Base-by-base conservation (phyloP, 805 yeast genomes). In the Wickerhamomyces chaumierensis region DNA sequence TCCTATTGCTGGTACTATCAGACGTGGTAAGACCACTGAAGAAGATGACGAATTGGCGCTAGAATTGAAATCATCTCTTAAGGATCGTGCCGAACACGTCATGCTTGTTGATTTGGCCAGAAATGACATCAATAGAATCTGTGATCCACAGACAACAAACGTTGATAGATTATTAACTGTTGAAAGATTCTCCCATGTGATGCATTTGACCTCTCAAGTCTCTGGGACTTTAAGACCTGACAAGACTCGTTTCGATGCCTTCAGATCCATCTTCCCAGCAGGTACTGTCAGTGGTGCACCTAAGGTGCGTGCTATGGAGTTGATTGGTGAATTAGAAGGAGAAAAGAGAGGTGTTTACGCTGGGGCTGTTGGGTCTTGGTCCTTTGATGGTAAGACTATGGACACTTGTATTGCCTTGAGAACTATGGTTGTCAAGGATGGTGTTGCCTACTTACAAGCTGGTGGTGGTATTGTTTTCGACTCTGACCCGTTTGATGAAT, bases 241-340 rank as follows among this genome's bases (percentile, higher is more conserved):
- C 42, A 81, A 85, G 65, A 79, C 90, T 12, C 71, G 97, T 47
- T 92, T 92, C 55, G 99, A 92, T 64, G 98, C 98, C 0, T 87
- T 92, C 63, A 75, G 98, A 58, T 87, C 96, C 3, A 85, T 92
- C 39, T 92, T 92, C 77, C 99, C 99, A 17, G 98, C 98, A 1
- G 99, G 99, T 34, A 92, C 99, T 2, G 97, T 90, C 12, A 80
- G 94, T 40, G 99, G 99, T 31, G 97, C 99, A 2, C 99, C 99
- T 40, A 92, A 92, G 61, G 94, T 92, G 33, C 77, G 75, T 51
- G 98, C 98, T 9, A 92, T 92, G 97, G 94, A 88, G 60, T 67
- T 92, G 34, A 86, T 92, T 50, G 81, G 83, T 16, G 94, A 85
- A 57, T 64, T 90, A 36, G 98, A 92, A 57, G 71, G 75, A 44